Evolutionary conservation across 768 basidiomycete genomes (phyloP), one percentile per base, ranked within the genome.

Genomic region (Lyophyllum decastes): DNA sequence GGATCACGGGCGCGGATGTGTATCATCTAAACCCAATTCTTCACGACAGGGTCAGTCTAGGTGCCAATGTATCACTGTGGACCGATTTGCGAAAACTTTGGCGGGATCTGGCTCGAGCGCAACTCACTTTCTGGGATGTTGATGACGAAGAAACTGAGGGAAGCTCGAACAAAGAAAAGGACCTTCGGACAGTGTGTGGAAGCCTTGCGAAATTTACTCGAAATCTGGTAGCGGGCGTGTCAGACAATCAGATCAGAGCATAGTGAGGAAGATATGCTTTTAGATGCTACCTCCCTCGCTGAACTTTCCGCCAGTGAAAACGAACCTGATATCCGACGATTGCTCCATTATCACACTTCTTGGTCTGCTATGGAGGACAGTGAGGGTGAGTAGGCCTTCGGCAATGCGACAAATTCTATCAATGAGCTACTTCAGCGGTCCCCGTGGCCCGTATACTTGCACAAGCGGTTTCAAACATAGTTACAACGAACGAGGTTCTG

Each of bases 391-490:
- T 76, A 65, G 27, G 49, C 51, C 30, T 55, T 60, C 41, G 54
- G 56, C 22, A 33, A 49, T 26, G 9, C 27, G 44, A 48, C 35
- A 19, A 43, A 40, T 34, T 30, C 21, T 9, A 44, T 43, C 49
- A 50, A 44, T 45, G 10, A 49, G 16, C 10, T 26, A 52, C 35
- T 16, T 49, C 66, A 95, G 94, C 83, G 57, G 78, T 84, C 53
- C 73, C 79, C 0, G 76, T 82, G 19, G 85, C 89, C 8, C 80
- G 90, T 16, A 79, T 91, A 57, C 74, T 92, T 26, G 78, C 87
- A 2, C 94, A 97, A 69, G 75, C 90, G 3, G 78, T 96, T 26
- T 90, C 93, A 19, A 97, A 97, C 69, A 77, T 94, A 22, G 81
- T 95, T 30, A 93, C 95, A 2, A 80, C 81, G 8, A 91, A 94